Percentiles rank a stretch among this genome's conserved stretches.
Conservation (phyloP, 371 early-diverging fungal species). For the Mucor plumbeus region DNA sequence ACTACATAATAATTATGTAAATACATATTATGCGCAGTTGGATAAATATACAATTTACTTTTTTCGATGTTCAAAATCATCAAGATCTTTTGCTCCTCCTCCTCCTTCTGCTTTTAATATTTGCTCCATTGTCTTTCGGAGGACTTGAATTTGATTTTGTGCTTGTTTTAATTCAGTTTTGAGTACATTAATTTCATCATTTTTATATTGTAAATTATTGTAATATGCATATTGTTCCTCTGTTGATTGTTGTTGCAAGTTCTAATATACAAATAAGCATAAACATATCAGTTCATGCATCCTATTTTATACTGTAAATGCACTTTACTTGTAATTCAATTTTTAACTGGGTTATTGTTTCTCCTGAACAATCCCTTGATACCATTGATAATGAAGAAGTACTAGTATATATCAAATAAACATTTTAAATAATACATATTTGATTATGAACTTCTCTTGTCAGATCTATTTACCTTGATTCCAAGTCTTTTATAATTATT, state of each 20-base stretch:
- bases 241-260: constrained; percentile 9
- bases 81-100: neutral
- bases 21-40: neutral
- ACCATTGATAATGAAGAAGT: neutral
- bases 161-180: constrained; percentile 33
- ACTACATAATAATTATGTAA: neutral
- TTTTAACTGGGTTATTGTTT: neutral
- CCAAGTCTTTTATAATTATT: constrained; percentile 20
- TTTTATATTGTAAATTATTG: constrained; percentile 20
- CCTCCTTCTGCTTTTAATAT: constrained; percentile 38
- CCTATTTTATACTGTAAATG: neutral
- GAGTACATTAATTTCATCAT: constrained; percentile 26
- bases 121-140: constrained; percentile 49
- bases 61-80: constrained; percentile 14
- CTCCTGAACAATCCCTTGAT: constrained; percentile 1
- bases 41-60: constrained; percentile 6
- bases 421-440: neutral
- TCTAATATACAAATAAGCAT: constrained; percentile 3
- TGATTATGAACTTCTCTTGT: neutral
- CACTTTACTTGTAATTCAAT: constrained; percentile 10
- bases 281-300: constrained; percentile 2
- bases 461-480: constrained; percentile 2
- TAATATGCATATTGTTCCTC: constrained; percentile 19
- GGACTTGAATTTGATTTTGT: constrained; percentile 35
- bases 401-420: neutral